phyloP scores from a whole-genome alignment of 2,329 filamentous ascomycete species.

The Sporothrix phasma region DNA sequence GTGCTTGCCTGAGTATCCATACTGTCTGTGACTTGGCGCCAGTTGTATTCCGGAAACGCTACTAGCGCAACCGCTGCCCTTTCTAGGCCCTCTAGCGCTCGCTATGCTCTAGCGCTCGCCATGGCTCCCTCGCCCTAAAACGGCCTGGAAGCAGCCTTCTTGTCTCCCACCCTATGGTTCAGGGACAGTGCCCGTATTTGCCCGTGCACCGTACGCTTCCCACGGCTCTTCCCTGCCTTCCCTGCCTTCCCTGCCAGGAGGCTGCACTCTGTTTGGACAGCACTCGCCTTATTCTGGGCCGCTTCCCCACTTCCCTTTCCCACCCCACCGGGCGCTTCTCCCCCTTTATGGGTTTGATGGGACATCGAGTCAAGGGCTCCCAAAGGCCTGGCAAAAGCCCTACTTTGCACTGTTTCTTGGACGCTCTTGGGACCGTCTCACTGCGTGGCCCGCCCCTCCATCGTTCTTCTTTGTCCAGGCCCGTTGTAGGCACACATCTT shows the following conservation, averaged over 20 bases:
- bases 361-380: not conserved
- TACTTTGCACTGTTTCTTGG: not conserved
- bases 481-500: constrained; percentile 2
- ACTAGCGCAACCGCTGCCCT: constrained; percentile 1
- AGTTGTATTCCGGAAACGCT: not conserved
- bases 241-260: not conserved
- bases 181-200: not conserved
- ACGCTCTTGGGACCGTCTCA: no score
- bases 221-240: not conserved
- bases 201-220: constrained; percentile 2
- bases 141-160: not conserved
- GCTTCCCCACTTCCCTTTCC: not conserved
- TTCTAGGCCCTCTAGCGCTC: not conserved
- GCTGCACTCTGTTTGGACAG: not conserved
- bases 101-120: not conserved
- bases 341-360: not conserved
- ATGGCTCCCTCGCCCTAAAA: not conserved
- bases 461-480: not conserved
- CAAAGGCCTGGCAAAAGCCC: not conserved
- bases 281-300: not conserved
- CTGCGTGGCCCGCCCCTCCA: not conserved
- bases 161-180: not conserved
- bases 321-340: constrained; percentile 7
- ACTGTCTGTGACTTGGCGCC: not conserved
- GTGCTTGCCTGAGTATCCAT: not conserved